Conservation (phyloP, 106 monocot genomes). For the Phalaenopsis aphrodite region DNA sequence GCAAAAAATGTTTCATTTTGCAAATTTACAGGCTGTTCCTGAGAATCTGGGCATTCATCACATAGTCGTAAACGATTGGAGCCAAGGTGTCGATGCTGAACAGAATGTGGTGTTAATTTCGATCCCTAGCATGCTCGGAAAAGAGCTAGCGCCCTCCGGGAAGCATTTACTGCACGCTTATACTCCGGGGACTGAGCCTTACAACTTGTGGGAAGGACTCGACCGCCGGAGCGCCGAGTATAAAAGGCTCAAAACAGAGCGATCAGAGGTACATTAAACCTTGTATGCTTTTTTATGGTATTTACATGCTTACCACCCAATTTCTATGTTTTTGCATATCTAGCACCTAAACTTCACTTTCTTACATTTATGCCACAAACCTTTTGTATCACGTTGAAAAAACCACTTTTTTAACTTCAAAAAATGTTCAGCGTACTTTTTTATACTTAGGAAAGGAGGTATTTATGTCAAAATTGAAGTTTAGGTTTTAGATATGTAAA, state of each 20-base stretch:
- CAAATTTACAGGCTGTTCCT: constrained; percentile 34
- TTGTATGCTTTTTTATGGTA: neutral
- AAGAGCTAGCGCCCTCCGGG: constrained; percentile 80
- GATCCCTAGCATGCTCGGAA: constrained; percentile 66
- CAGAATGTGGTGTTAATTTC: constrained; percentile 95
- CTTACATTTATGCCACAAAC: no score
- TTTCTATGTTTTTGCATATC: no score
- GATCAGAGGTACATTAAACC: constrained; percentile 60
- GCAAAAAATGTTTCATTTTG: neutral
- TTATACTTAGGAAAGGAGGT: no score
- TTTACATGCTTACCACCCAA: no score
- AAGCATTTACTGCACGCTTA: constrained; percentile 92
- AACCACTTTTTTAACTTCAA: no score
- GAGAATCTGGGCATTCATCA: constrained; percentile 90
- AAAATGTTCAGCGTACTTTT: no score
- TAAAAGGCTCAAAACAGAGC: constrained; percentile 67
- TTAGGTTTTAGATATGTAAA: no score
- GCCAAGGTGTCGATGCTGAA: constrained; percentile 76
- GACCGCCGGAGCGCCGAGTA: constrained; percentile 72
- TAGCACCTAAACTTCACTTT: no score
- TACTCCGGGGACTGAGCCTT: constrained; percentile 92
- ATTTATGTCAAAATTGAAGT: no score
- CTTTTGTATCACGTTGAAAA: no score
- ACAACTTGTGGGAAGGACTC: constrained; percentile 78
- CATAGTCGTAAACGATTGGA: constrained; percentile 92